phyloP scores from a whole-genome alignment of 2,329 filamentous ascomycete species.

The Pochonia chlamydosporia region DNA sequence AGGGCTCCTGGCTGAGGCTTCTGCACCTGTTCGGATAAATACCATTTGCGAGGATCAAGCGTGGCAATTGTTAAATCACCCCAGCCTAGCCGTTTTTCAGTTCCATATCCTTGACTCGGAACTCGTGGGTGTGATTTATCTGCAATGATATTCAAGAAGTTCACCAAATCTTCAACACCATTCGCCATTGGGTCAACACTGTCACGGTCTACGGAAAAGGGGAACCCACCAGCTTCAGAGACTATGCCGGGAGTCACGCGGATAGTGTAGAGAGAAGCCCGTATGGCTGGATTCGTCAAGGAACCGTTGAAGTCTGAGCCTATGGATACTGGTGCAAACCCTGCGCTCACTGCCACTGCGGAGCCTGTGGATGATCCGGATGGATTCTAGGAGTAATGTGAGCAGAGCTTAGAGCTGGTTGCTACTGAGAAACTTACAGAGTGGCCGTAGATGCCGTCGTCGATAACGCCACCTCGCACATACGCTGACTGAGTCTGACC shows the following conservation, averaged over 20 bases:
- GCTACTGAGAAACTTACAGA: conserved; percentile 7
- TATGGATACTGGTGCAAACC: conserved; percentile 20
- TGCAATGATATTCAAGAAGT: no score
- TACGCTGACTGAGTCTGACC: conserved; percentile 20
- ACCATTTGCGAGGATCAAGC: no score
- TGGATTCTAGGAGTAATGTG: conserved; percentile 13
- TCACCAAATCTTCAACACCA: not conserved
- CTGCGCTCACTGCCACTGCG: conserved; percentile 19
- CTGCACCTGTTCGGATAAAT: no score
- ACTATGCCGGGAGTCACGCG: not conserved
- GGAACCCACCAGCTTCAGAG: not conserved
- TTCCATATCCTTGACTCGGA: no score
- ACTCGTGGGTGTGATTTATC: no score
- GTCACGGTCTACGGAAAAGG: not conserved
- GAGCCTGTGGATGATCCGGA: conserved; percentile 22
- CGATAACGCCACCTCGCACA: conserved; percentile 6
- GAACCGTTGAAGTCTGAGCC: conserved; percentile 14
- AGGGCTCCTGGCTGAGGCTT: no score
- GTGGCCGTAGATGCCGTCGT: conserved; percentile 11
- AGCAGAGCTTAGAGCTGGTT: not conserved
- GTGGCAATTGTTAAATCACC: no score
- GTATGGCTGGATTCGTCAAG: not conserved
- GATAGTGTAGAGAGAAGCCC: not conserved
- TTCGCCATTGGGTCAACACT: not conserved
- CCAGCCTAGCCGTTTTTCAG: no score